These are phyloP conservation scores for Lactarius hengduanensis DNA, from an alignment of 768 basidiomycete species.

Conservation along the genomic window DNA sequence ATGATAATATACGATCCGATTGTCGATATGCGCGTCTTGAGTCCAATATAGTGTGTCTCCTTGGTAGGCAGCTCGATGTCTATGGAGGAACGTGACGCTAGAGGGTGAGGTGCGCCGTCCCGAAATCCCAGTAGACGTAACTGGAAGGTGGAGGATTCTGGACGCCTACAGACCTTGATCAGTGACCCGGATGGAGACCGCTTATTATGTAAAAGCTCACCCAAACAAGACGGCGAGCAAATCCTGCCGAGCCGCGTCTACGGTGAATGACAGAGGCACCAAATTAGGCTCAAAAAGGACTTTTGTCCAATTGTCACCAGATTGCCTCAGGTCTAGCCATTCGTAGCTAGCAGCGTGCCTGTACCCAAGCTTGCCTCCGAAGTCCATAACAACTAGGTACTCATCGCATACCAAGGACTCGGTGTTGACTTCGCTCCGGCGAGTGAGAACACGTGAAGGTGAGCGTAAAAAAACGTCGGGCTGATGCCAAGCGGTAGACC, in stretches of 20 bases:
- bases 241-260: background rate
- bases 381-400: slow-evolving; percentile 10
- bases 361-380: background rate
- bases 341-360: background rate
- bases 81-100: background rate
- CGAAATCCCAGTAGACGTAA: slow-evolving; percentile 8
- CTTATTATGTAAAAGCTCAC: background rate
- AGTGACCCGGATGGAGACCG: background rate
- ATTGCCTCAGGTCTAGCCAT: slow-evolving; percentile 12
- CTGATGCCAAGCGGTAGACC: slow-evolving; percentile 7
- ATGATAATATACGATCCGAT: slow-evolving; percentile 6
- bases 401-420: slow-evolving; percentile 6
- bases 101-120: slow-evolving; percentile 6
- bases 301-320: background rate
- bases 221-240: slow-evolving; percentile 6
- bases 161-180: background rate
- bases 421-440: background rate
- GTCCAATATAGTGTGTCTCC: slow-evolving; percentile 3
- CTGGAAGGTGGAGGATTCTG: slow-evolving; percentile 13
- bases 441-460: background rate
- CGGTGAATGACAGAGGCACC: background rate
- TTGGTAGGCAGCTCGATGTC: slow-evolving; percentile 7
- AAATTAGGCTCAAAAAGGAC: background rate
- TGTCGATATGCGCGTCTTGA: background rate
- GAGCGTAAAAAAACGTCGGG: background rate